A percentile compares a stretch with the other conserved stretches of the same genome.
These are phyloP conservation scores for Salvia sclarea DNA, from an alignment of 305 asterid genomes.

Conservation along the genomic window DNA sequence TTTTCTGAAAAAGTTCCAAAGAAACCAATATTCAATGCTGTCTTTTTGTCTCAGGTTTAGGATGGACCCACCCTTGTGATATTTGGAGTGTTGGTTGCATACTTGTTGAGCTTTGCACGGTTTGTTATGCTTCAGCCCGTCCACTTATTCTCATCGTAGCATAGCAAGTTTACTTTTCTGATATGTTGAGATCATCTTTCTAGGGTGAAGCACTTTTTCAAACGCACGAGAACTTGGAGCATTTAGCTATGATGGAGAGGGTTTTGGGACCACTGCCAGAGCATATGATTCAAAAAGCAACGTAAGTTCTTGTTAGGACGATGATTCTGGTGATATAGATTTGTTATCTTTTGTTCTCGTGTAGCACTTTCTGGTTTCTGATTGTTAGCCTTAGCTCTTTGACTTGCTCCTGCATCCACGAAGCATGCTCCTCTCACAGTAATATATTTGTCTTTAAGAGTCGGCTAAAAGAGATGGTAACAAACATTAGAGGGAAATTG, in stretches of 20 bases:
- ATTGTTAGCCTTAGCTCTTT: neutral
- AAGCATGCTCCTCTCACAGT: neutral
- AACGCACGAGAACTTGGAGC: constrained; percentile 90
- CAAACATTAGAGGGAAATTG: neutral
- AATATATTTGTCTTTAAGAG: neutral
- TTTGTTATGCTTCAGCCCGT: constrained; percentile 39
- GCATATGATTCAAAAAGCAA: constrained; percentile 68
- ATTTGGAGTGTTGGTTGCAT: constrained; percentile 92
- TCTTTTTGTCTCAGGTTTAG: constrained; percentile 58
- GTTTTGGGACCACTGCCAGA: constrained; percentile 77
- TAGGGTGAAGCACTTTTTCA: constrained; percentile 85
- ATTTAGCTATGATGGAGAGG: constrained; percentile 97
- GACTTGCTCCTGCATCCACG: neutral
- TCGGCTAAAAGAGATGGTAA: neutral
- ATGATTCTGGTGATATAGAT: neutral
- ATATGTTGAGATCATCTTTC: constrained; percentile 16
- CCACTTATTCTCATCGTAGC: neutral
- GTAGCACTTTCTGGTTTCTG: neutral
- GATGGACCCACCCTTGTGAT: constrained; percentile 89
- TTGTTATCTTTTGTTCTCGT: neutral
- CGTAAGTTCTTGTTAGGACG: constrained; percentile 43
- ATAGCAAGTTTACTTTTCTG: constrained; percentile 20
- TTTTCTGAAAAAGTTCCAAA: neutral
- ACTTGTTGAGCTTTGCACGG: constrained; percentile 82
- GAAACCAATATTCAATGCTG: constrained; percentile 5